Base-by-base conservation (phyloP, 108 stramenopile genomes). In the Skeletonema menzelii region DNA sequence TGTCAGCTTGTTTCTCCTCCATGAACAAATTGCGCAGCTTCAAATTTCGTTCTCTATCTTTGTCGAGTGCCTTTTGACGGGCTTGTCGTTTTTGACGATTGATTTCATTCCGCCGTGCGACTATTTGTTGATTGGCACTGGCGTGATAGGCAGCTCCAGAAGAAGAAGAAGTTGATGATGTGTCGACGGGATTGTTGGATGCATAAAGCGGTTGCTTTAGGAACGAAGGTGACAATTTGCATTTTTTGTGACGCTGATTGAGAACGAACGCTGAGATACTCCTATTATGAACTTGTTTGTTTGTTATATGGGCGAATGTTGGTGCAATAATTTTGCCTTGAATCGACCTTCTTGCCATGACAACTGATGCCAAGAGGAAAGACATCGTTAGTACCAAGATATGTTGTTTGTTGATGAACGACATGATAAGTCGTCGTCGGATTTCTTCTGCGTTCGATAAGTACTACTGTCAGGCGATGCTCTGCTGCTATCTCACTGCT, bases 101-200 rank as follows among this genome's bases (percentile, higher is more conserved):
- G 26, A 79, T 72, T 67, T 82, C 84, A 49, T 87, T 70, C 15
- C 91, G 80, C n/a, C 82, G 84, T 65, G 75, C 66, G 56, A 85
- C 91, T 24, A 92, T 65, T 44, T 88, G 84, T 69, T 79, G 72
- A 49, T 88, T 91, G 56, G 84, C 55, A 10, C 53, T 66, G 27
- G 49, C 28, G 56, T 77, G 56, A 42, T 47, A 63, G 15, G 59
- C 40, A 10, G 62, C 44, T 55, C 44, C 46, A 19, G 46, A n/a
- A 10, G 44, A 17, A 10, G 44, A 5, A 19, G 46, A 47, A 19
- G 46, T 19, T 19, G 46, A 47, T 22, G 49, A 53, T 53, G 49
- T 53, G 49, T 53, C 49, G 49, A 3, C 8, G 19, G 19, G 49
- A 24, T 53, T 53, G 22, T 22, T 53, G 19, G 49, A 20, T 22